phyloP scores from a whole-genome alignment of 805 yeast species.

The Zygotorulaspora danielsina region DNA sequence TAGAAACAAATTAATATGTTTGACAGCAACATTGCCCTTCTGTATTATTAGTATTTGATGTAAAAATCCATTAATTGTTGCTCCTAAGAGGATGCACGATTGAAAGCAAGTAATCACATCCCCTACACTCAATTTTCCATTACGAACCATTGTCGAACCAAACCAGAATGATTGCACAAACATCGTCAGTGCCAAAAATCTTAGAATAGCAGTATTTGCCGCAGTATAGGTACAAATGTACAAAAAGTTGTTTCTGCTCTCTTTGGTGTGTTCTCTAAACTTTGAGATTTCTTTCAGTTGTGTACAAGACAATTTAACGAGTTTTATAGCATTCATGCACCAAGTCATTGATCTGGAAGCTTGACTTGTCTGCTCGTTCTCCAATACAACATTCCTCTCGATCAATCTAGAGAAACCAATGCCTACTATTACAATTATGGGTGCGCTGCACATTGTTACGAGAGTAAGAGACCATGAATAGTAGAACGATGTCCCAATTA shows the following conservation, averaged over 20 bases:
- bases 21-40: slow-evolving; percentile 67
- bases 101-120: slow-evolving; percentile 78
- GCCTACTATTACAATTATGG: slow-evolving; percentile 54
- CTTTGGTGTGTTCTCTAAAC: slow-evolving; percentile 36
- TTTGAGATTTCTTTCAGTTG: slow-evolving; percentile 47
- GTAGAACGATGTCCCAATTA: slow-evolving; percentile 61
- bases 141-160: slow-evolving; percentile 64
- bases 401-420: slow-evolving; percentile 49
- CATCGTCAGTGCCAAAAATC: slow-evolving; percentile 59
- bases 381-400: slow-evolving; percentile 45
- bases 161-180: slow-evolving; percentile 93
- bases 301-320: slow-evolving; percentile 61
- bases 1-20: slow-evolving; percentile 44
- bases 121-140: slow-evolving; percentile 49
- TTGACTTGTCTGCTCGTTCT: slow-evolving; percentile 52
- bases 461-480: slow-evolving; percentile 85
- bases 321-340: slow-evolving; percentile 55
- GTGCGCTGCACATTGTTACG: slow-evolving; percentile 69
- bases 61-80: slow-evolving; percentile 51
- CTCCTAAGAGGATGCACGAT: slow-evolving; percentile 71
- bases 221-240: slow-evolving; percentile 46
- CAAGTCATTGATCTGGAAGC: slow-evolving; percentile 66
- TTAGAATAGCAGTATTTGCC: slow-evolving; percentile 51
- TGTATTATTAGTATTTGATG: slow-evolving; percentile 58
- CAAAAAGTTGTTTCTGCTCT: slow-evolving; percentile 40